Conservation (phyloP, 768 basidiomycete species). For the Xerocomellus dryophilus region DNA sequence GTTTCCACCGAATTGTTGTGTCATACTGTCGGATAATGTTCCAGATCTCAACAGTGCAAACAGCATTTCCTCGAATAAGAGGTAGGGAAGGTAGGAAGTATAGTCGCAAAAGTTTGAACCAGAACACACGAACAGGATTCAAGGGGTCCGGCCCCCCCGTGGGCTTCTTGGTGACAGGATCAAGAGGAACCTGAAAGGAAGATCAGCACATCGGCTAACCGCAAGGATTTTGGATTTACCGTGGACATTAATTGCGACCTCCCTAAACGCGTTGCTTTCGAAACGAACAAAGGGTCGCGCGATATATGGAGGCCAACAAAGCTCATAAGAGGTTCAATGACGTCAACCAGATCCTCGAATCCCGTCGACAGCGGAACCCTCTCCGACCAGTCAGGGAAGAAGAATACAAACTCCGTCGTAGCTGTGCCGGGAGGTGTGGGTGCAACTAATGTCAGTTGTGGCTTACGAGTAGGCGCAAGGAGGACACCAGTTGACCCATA, state of each 20-base stretch:
- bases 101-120: constrained; percentile 76
- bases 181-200: constrained; percentile 41
- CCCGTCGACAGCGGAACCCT: constrained; percentile 62
- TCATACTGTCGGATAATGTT: constrained; percentile 78
- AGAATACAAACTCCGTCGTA: constrained; percentile 79
- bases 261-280: constrained; percentile 78
- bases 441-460: constrained; percentile 68
- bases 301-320: constrained; percentile 81
- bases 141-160: constrained; percentile 51
- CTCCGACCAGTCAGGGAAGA: constrained; percentile 82
- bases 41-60: constrained; percentile 92
- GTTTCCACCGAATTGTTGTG: constrained; percentile 75
- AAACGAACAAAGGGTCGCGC: constrained; percentile 72
- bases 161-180: constrained; percentile 61
- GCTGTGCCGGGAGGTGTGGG: constrained; percentile 80
- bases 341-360: constrained; percentile 66
- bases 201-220: constrained; percentile 3
- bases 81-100: constrained; percentile 87
- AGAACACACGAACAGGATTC: constrained; percentile 69
- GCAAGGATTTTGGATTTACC: constrained; percentile 33
- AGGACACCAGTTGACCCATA: constrained; percentile 58
- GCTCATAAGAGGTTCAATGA: constrained; percentile 75
- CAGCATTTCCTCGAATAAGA: constrained; percentile 79
- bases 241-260: constrained; percentile 58
- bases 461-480: constrained; percentile 54